Evolutionary conservation across 495 filamentous ascomycete species (phyloP).

Genomic region (Penicillium waksmanii): DNA sequence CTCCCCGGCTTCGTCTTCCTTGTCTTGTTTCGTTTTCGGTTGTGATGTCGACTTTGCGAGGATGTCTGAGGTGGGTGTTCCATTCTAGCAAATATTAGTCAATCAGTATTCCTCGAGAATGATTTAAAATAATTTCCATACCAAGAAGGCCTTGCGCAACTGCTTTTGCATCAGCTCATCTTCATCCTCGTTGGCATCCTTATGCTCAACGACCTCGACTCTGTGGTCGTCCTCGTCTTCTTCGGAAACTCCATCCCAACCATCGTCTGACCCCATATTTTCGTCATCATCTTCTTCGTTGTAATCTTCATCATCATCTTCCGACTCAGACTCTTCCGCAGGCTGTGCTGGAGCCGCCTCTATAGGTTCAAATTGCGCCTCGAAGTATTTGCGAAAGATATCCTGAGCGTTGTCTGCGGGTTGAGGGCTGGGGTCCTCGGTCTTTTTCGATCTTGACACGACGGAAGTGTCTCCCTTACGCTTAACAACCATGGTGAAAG

Average conservation of each 20-base stretch:
- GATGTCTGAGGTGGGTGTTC: constrained; percentile 51
- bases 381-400: constrained; percentile 80
- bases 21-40: constrained; percentile 49
- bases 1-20: constrained; percentile 59
- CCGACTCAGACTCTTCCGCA: constrained; percentile 17
- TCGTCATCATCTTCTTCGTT: constrained; percentile 38
- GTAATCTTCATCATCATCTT: constrained; percentile 28
- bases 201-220: constrained; percentile 72
- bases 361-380: constrained; percentile 81
- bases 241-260: constrained; percentile 67
- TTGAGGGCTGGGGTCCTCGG: constrained; percentile 21
- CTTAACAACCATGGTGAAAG: constrained; percentile 38
- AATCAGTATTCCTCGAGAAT: constrained; percentile 6
- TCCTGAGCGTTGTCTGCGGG: constrained; percentile 43
- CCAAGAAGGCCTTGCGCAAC: constrained; percentile 80
- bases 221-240: constrained; percentile 35
- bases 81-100: constrained; percentile 33
- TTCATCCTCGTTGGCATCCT: constrained; percentile 34
- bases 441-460: constrained; percentile 32
- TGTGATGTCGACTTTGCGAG: constrained; percentile 33
- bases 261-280: constrained; percentile 39
- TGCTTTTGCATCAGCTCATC: constrained; percentile 58
- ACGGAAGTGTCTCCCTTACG: constrained; percentile 44
- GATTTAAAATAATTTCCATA: constrained; percentile 36
- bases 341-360: constrained; percentile 32